phyloP scores from a whole-genome alignment of 768 basidiomycete genomes.

The Russula virescens region DNA sequence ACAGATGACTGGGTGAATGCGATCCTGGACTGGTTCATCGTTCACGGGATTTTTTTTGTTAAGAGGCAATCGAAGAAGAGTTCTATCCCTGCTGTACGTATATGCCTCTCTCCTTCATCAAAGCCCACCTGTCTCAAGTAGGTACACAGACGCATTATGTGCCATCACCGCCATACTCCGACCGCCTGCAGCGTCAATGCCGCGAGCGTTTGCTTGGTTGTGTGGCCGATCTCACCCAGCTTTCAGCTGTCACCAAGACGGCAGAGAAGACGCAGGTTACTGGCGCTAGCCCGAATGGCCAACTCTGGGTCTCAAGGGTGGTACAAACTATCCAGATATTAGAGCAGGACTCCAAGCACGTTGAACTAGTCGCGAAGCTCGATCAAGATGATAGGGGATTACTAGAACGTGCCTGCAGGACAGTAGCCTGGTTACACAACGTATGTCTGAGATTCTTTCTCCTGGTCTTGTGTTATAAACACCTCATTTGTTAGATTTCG shows the following conservation, averaged over 20 bases:
- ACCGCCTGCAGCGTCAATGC: conserved; percentile 59
- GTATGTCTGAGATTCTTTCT: conserved; percentile 30
- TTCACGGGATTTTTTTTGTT: conserved; percentile 76
- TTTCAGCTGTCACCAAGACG: conserved; percentile 46
- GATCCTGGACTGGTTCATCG: conserved; percentile 74
- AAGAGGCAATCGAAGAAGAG: conserved; percentile 70
- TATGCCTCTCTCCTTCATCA: neutral
- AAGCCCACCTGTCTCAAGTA: conserved; percentile 3
- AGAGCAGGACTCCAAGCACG: conserved; percentile 66
- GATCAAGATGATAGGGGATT: conserved; percentile 52
- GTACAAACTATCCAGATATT: conserved; percentile 50
- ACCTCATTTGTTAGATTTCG: conserved; percentile 30
- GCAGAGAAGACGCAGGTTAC: conserved; percentile 45
- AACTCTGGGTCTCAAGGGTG: conserved; percentile 72
- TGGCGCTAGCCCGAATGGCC: conserved; percentile 63
- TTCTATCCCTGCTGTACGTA: conserved; percentile 51
- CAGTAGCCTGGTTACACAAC: conserved; percentile 39
- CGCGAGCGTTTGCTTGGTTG: conserved; percentile 65
- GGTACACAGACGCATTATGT: conserved; percentile 48
- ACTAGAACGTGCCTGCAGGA: conserved; percentile 41
- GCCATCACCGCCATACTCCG: conserved; percentile 68
- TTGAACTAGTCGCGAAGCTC: conserved; percentile 43
- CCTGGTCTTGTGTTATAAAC: conserved; percentile 1
- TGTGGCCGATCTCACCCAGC: conserved; percentile 66
- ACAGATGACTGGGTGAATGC: conserved; percentile 69